These are phyloP conservation scores for Diaporthe sp. DNA, from an alignment of 2,329 filamentous ascomycete genomes.

Conservation along the genomic window DNA sequence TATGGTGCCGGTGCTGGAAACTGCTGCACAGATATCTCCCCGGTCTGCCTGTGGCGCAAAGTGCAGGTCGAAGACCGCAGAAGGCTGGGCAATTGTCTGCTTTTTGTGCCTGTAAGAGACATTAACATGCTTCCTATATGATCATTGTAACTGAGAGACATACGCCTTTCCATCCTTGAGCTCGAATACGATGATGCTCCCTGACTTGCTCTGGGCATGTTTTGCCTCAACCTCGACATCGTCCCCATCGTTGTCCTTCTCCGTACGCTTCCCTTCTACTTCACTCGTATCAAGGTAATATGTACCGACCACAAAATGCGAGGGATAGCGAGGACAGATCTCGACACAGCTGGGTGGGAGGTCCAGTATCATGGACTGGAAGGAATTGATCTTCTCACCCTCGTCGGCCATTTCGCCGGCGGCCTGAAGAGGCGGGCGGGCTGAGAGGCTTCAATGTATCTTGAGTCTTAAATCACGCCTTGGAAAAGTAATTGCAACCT, in stretches of 20 bases:
- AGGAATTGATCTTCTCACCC: slow-evolving; percentile 26
- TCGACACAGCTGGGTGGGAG: slow-evolving; percentile 84
- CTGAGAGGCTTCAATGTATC: background rate
- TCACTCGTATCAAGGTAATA: slow-evolving; percentile 77
- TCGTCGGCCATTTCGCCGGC: slow-evolving; percentile 22
- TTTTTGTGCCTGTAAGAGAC: slow-evolving; percentile 62
- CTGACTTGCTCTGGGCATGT: slow-evolving; percentile 75
- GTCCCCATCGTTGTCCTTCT: slow-evolving; percentile 42
- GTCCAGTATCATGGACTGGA: slow-evolving; percentile 67
- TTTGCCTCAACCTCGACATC: slow-evolving; percentile 48
- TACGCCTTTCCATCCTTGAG: slow-evolving; percentile 69
- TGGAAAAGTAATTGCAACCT: background rate
- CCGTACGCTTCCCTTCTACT: slow-evolving; percentile 41
- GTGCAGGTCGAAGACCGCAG: slow-evolving; percentile 87
- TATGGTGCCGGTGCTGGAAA: slow-evolving; percentile 82
- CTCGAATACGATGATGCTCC: slow-evolving; percentile 78
- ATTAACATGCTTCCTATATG: slow-evolving; percentile 43
- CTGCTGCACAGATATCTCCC: slow-evolving; percentile 75
- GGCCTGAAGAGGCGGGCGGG: background rate
- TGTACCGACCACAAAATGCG: slow-evolving; percentile 85
- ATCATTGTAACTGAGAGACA: slow-evolving; percentile 50
- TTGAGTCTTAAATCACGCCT: too few species aligned
- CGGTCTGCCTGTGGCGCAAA: slow-evolving; percentile 72
- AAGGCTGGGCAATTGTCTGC: slow-evolving; percentile 74
- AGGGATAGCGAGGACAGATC: slow-evolving; percentile 73